Percentiles rank a stretch among this genome's conserved stretches.
Evolutionary conservation across 169 alveolate species (phyloP).

Genomic region (Babesia caballi): DNA sequence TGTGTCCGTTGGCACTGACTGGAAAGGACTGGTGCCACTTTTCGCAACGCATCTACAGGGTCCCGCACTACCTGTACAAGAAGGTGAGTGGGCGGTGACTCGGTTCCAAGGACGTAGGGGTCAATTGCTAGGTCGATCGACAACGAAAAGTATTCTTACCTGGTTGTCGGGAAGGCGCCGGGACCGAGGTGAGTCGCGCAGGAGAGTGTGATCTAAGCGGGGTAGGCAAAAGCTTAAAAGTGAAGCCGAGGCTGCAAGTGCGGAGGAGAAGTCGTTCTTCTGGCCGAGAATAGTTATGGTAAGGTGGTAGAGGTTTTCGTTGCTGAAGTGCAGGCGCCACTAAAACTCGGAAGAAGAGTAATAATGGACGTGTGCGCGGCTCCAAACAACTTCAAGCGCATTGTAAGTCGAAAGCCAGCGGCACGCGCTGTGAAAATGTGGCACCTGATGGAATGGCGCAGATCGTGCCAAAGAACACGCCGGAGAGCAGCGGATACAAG

Average conservation of each 20-base stretch:
- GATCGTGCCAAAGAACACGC: conserved; percentile 73
- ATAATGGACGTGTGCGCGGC: conserved; percentile 81
- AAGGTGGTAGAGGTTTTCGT: neutral
- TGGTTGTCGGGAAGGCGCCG: conserved; percentile 75
- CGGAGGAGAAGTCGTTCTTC: conserved; percentile 78
- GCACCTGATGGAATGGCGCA: neutral
- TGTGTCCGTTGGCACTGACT: conserved; percentile 85
- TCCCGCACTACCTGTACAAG: conserved; percentile 81
- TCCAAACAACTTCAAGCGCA: conserved; percentile 74
- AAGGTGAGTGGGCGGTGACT: conserved; percentile 50
- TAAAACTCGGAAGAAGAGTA: conserved; percentile 81
- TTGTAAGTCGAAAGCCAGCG: conserved; percentile 63
- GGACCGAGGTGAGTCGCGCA: conserved; percentile 65
- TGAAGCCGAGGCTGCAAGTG: conserved; percentile 67
- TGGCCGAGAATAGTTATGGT: conserved; percentile 84
- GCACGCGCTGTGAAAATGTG: conserved; percentile 64
- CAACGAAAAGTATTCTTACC: conserved; percentile 80
- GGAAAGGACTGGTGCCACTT: conserved; percentile 90
- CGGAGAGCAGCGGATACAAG: conserved; percentile 72
- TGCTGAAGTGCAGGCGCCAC: conserved; percentile 65
- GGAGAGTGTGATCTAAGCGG: neutral
- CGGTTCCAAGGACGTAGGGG: conserved; percentile 32
- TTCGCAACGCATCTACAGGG: conserved; percentile 78
- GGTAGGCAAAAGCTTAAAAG: neutral
- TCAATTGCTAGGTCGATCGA: conserved; percentile 72